Evolutionary conservation across 2,329 filamentous ascomycete genomes (phyloP).

Genomic region (Ceratocystis cacaofunesta): DNA sequence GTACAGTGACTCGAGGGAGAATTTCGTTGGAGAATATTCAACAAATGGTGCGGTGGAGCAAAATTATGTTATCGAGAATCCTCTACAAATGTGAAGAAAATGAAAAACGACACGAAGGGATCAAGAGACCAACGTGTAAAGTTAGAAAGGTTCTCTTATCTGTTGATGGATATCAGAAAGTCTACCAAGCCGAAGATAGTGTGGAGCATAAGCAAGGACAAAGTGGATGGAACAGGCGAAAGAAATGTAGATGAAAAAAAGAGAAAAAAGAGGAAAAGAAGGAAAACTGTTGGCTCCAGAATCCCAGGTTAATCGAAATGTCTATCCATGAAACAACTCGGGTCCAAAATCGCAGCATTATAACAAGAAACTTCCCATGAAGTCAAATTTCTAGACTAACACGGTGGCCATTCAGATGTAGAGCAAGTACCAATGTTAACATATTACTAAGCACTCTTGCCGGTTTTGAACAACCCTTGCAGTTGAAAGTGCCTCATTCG

Average conservation of each 20-base stretch:
- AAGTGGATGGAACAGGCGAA: neutral
- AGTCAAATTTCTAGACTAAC: neutral
- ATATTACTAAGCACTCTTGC: neutral
- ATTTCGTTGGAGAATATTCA: neutral
- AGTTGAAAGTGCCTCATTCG: neutral
- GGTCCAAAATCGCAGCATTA: neutral
- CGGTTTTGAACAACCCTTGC: neutral
- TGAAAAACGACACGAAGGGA: neutral
- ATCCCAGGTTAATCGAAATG: neutral
- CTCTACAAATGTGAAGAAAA: neutral
- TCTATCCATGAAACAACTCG: neutral
- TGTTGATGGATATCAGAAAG: neutral
- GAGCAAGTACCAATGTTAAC: neutral
- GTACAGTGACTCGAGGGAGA: neutral
- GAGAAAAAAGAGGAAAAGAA: too few species aligned
- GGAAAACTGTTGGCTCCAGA: too few species aligned
- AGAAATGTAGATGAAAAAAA: neutral
- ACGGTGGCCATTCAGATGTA: constrained; percentile 1
- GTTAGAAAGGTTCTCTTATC: neutral
- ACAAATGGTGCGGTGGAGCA: neutral
- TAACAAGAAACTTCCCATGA: neutral
- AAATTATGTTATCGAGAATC: too few species aligned
- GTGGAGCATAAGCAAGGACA: neutral
- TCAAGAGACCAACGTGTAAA: neutral
- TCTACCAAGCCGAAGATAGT: neutral